phyloP scores from a whole-genome alignment of 2,329 filamentous ascomycete species.

The Capronia americana region DNA sequence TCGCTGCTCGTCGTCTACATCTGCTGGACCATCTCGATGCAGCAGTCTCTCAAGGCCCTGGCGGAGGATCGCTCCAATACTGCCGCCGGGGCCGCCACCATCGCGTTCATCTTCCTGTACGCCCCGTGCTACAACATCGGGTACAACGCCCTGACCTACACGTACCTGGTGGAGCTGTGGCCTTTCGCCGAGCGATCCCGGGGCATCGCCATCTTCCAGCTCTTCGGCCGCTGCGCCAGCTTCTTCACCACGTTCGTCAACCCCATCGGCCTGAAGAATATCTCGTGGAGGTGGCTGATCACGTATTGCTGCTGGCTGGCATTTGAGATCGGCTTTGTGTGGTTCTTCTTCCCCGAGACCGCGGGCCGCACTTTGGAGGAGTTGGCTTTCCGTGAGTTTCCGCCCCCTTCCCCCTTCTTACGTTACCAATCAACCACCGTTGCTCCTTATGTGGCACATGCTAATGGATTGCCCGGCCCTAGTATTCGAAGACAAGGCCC shows the following conservation, averaged over 20 bases:
- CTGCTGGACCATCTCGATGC: conserved; percentile 60
- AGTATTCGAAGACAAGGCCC: conserved; percentile 49
- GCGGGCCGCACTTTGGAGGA: conserved; percentile 53
- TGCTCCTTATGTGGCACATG: neutral
- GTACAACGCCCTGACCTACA: conserved; percentile 71
- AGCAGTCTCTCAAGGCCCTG: conserved; percentile 48
- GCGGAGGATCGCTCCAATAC: conserved; percentile 45
- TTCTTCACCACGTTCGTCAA: conserved; percentile 60
- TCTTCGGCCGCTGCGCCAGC: conserved; percentile 58
- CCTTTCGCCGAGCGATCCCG: conserved; percentile 64
- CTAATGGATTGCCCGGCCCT: neutral
- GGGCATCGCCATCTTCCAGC: conserved; percentile 64
- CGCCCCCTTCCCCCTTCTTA: neutral
- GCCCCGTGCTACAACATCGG: conserved; percentile 45
- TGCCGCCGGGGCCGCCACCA: conserved; percentile 49
- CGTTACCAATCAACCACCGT: neutral
- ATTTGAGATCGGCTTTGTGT: conserved; percentile 53
- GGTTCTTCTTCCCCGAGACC: conserved; percentile 56
- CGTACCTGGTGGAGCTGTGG: conserved; percentile 66
- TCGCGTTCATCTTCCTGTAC: conserved; percentile 64
- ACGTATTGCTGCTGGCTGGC: conserved; percentile 53
- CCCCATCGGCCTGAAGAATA: conserved; percentile 53
- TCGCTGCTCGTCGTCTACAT: conserved; percentile 62
- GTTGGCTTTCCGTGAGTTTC: conserved; percentile 49
- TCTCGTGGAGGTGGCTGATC: conserved; percentile 54